Percentiles rank a stretch among this genome's conserved stretches.
Evolutionary conservation across 2,329 filamentous ascomycete genomes (phyloP).

Genomic region (Hyphodiscus sp.): DNA sequence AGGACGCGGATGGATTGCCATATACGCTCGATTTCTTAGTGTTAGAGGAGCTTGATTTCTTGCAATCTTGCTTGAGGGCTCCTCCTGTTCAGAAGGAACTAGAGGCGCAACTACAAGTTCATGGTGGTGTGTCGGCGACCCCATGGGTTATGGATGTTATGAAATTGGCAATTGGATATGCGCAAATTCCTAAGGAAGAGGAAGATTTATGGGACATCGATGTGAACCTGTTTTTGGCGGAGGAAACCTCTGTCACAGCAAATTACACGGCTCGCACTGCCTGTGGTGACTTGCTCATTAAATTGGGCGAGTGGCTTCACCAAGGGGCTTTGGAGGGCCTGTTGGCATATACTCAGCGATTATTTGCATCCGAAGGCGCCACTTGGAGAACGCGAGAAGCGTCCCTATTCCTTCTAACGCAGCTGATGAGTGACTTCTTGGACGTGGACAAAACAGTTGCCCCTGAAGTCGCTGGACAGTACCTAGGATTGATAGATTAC

Average conservation of each 20-base stretch:
- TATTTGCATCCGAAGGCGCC: slow-evolving; percentile 54
- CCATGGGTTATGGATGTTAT: slow-evolving; percentile 85
- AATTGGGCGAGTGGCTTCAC: slow-evolving; percentile 84
- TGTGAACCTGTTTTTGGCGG: slow-evolving; percentile 88
- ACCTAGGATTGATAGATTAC: slow-evolving; percentile 74
- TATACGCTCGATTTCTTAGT: slow-evolving; percentile 93
- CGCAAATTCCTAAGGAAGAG: slow-evolving; percentile 86
- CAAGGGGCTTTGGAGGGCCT: slow-evolving; percentile 71
- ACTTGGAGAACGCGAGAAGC: slow-evolving; percentile 67
- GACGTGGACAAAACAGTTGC: slow-evolving; percentile 70
- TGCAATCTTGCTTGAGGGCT: slow-evolving; percentile 85
- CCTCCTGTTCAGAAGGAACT: slow-evolving; percentile 84
- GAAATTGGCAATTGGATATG: slow-evolving; percentile 76
- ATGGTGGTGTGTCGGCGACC: slow-evolving; percentile 53
- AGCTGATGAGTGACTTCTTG: slow-evolving; percentile 74
- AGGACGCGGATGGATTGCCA: slow-evolving; percentile 85
- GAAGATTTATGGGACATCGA: slow-evolving; percentile 96
- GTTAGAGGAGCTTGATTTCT: slow-evolving; percentile 88
- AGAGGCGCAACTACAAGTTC: slow-evolving; percentile 64
- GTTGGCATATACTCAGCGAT: slow-evolving; percentile 65
- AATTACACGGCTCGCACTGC: slow-evolving; percentile 95
- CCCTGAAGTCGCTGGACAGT: slow-evolving; percentile 61
- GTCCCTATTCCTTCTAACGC: slow-evolving; percentile 77
- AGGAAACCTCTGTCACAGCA: slow-evolving; percentile 88
- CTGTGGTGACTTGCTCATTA: slow-evolving; percentile 86